phyloP scores from a whole-genome alignment of 2,329 filamentous ascomycete species.

The Fusarium beomiforme region DNA sequence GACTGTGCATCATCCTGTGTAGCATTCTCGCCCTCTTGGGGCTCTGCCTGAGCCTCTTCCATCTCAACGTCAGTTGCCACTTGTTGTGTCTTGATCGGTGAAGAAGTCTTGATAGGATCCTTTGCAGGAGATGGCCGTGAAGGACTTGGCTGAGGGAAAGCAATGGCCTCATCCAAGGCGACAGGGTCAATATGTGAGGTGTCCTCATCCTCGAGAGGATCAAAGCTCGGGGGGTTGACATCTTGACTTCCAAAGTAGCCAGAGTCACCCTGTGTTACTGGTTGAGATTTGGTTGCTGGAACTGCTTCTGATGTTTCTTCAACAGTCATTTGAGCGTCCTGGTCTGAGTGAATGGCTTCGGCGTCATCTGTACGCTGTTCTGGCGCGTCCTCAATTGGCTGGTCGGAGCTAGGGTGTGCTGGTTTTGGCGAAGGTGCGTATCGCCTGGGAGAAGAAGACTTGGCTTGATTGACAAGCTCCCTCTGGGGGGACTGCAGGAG shows the following conservation, averaged over 20 bases:
- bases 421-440: slow-evolving; percentile 47
- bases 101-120: slow-evolving; percentile 34
- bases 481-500: slow-evolving; percentile 63
- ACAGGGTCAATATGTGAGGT: slow-evolving; percentile 32
- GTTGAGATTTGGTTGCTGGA: slow-evolving; percentile 16
- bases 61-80: neutral
- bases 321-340: slow-evolving; percentile 16
- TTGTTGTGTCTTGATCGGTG: slow-evolving; percentile 46
- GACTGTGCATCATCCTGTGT: slow-evolving; percentile 62
- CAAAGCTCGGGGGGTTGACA: slow-evolving; percentile 40
- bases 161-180: slow-evolving; percentile 22
- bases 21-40: slow-evolving; percentile 13
- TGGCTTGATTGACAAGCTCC: slow-evolving; percentile 49
- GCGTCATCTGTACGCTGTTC: slow-evolving; percentile 8
- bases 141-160: slow-evolving; percentile 36
- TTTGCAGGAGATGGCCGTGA: slow-evolving; percentile 27
- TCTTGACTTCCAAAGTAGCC: slow-evolving; percentile 77
- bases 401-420: slow-evolving; percentile 16
- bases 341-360: slow-evolving; percentile 11
- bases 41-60: slow-evolving; percentile 21
- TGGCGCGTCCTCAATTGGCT: neutral
- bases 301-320: neutral
- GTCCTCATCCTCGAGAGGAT: slow-evolving; percentile 33
- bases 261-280: slow-evolving; percentile 61
- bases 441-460: slow-evolving; percentile 47